These are phyloP conservation scores for Boletus reticulatus DNA, from an alignment of 768 basidiomycete genomes.

Conservation along the genomic window DNA sequence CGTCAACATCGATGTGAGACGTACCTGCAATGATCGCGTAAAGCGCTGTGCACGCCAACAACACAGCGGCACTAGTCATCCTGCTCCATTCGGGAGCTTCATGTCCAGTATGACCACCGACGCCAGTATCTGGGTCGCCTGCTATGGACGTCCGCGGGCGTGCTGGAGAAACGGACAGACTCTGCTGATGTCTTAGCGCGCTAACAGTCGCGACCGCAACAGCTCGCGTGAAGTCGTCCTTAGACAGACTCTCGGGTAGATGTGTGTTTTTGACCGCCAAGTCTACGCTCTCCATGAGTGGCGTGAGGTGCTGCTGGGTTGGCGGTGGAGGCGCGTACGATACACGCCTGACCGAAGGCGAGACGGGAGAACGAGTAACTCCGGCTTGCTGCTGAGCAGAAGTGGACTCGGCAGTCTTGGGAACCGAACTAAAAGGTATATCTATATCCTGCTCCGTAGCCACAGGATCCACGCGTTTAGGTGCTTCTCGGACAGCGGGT, in stretches of 20 bases:
- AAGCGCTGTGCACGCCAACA: slow-evolving; percentile 85
- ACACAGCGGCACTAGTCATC: slow-evolving; percentile 81
- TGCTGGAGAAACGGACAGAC: slow-evolving; percentile 46
- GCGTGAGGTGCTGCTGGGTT: slow-evolving; percentile 45
- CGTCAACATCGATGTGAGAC: slow-evolving; percentile 23
- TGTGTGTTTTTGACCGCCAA: slow-evolving; percentile 63
- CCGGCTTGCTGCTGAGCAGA: slow-evolving; percentile 16
- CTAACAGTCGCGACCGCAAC: slow-evolving; percentile 94
- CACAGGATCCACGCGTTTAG: slow-evolving; percentile 45
- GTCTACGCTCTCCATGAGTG: slow-evolving; percentile 77
- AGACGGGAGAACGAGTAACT: slow-evolving; percentile 29
- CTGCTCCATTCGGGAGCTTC: slow-evolving; percentile 98
- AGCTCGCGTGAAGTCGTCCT: slow-evolving; percentile 90
- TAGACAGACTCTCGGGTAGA: slow-evolving; percentile 63
- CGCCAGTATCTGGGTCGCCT: slow-evolving; percentile 42
- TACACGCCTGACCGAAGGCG: slow-evolving; percentile 50
- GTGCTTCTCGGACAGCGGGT: slow-evolving; percentile 21
- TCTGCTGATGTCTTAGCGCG: slow-evolving; percentile 79
- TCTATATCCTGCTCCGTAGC: slow-evolving; percentile 30
- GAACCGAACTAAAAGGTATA: slow-evolving; percentile 34
- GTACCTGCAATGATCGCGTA: slow-evolving; percentile 95
- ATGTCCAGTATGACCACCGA: slow-evolving; percentile 73
- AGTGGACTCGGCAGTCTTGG: slow-evolving; percentile 27
- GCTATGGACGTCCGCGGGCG: slow-evolving; percentile 42
- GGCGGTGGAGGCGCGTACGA: slow-evolving; percentile 49